Evolutionary conservation across 176 grass and related monocot genomes (phyloP), one percentile per base, ranked within the genome.

Genomic region (Guadua angustifolia): DNA sequence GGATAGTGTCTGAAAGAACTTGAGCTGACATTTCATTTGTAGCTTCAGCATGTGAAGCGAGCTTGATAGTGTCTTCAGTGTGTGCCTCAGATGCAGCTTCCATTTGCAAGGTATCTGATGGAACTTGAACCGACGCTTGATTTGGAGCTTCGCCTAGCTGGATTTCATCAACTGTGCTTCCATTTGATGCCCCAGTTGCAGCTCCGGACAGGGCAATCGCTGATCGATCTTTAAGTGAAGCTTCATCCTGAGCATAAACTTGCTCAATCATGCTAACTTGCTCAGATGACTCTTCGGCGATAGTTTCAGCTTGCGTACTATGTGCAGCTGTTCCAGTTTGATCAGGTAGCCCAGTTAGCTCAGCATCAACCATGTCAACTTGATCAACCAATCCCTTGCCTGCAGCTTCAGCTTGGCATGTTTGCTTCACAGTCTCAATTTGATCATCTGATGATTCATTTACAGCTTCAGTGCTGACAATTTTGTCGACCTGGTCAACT

Each of bases 401-500:
- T 67, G 43, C 66, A 74, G 49, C 29, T 74, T 89, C 79, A 61
- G 63, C 51, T 74, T 80, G 79, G 66, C 52, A 86, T 51, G 59
- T 33, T 74, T 80, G 77, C 60, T 60, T 76, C 33, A 19, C 53
- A 5, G 74, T 55, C 26, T 80, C 75, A 70, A 80, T 69, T 40
- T 82, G 59, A 70, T 75, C 74, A 80, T 39, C 67, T 6, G 21
- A 39, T 44, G 11, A 33, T 53, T 68, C 79, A 66, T 62, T 82
- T 6, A 21, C 25, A 77, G 51, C 58, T 68, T 84, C 75, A 83
- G 50, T 16, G 47, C 78, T 78, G 32, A 65, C 81, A 40, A 66
- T 82, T 89, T 77, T 77, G 33, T 71, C 16, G 21, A 88, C 45
- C 25, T 53, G 57, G 13, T 87, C 60, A 88, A 77, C 60, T 82